These are phyloP conservation scores for Phycomyces nitens DNA, from an alignment of 192 early-diverging fungal genomes.

Conservation along the genomic window DNA sequence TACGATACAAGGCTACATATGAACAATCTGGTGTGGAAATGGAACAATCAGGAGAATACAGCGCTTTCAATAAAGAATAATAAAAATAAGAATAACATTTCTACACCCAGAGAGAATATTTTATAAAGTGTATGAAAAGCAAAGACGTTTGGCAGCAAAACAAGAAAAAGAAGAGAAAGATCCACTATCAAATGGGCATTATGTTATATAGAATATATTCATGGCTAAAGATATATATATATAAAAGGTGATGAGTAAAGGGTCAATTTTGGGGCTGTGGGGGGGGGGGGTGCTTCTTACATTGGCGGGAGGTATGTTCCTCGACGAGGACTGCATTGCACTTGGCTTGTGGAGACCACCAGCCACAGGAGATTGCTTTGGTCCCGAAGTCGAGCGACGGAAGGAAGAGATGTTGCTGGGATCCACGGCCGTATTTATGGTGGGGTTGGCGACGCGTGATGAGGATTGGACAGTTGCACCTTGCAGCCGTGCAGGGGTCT, in stretches of 20 bases:
- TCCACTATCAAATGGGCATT: no score
- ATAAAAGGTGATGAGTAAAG: no score
- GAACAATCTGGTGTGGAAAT: slow-evolving; percentile 37
- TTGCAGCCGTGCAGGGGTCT: background rate
- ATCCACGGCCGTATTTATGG: background rate
- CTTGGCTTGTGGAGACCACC: background rate
- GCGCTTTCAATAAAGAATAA: background rate
- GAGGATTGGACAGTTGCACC: background rate
- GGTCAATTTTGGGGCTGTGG: no score
- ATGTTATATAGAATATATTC: no score
- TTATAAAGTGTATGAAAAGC: no score
- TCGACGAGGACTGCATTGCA: slow-evolving; percentile 1
- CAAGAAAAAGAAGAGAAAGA: no score
- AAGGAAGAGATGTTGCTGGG: background rate
- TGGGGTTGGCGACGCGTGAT: background rate
- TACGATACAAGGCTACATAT: slow-evolving; percentile 47
- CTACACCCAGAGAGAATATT: no score
- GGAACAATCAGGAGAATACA: slow-evolving; percentile 39
- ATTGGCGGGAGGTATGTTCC: background rate
- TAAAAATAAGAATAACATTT: no score
- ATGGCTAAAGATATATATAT: no score
- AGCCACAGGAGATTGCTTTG: background rate
- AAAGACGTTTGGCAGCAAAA: no score
- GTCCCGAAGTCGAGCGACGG: background rate
- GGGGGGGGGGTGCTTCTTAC: no score